A percentile compares a stretch with the other conserved stretches of the same genome.
phyloP scores from a whole-genome alignment of 2,329 filamentous ascomycete species.

The Setomelanomma holmii region DNA sequence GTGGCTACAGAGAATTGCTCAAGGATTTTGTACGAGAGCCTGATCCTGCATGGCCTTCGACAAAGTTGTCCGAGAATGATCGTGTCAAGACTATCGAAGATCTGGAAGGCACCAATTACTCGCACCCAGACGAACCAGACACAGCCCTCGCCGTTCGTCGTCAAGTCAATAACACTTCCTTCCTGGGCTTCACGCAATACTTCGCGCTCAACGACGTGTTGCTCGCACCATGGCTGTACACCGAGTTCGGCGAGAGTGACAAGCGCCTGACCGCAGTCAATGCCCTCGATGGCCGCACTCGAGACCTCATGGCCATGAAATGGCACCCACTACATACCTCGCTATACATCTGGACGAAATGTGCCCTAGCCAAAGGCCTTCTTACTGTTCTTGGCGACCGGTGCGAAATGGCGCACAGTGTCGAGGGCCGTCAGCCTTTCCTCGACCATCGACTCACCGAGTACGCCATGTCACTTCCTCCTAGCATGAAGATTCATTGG shows the following conservation, averaged over 20 bases:
- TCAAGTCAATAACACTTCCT: constrained; percentile 24
- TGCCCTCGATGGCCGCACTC: constrained; percentile 33
- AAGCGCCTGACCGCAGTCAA: constrained; percentile 19
- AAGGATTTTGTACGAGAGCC: constrained; percentile 59
- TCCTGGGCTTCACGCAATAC: constrained; percentile 19
- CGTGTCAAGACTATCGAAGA: constrained; percentile 14
- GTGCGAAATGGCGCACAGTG: constrained; percentile 54
- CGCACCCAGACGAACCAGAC: constrained; percentile 17
- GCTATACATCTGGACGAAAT: constrained; percentile 34
- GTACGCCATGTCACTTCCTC: constrained; percentile 49
- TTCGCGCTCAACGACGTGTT: constrained; percentile 13
- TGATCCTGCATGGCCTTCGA: constrained; percentile 43
- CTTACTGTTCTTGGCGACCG: constrained; percentile 55
- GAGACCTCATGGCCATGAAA: constrained; percentile 25
- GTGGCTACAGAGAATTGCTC: constrained; percentile 58
- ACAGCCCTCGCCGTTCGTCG: constrained; percentile 17
- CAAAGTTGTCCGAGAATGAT: constrained; percentile 16
- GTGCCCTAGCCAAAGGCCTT: constrained; percentile 39
- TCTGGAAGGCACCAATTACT: constrained; percentile 13
- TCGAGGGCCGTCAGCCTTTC: constrained; percentile 53
- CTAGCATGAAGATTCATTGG: constrained; percentile 47
- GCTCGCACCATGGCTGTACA: constrained; percentile 13
- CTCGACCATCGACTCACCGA: constrained; percentile 51
- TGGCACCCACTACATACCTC: constrained; percentile 37
- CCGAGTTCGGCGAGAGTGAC: constrained; percentile 19